Evolutionary conservation across 306 rosid species (phyloP), one percentile per base, ranked within the genome.

Genomic region (Sicyos baderoa): DNA sequence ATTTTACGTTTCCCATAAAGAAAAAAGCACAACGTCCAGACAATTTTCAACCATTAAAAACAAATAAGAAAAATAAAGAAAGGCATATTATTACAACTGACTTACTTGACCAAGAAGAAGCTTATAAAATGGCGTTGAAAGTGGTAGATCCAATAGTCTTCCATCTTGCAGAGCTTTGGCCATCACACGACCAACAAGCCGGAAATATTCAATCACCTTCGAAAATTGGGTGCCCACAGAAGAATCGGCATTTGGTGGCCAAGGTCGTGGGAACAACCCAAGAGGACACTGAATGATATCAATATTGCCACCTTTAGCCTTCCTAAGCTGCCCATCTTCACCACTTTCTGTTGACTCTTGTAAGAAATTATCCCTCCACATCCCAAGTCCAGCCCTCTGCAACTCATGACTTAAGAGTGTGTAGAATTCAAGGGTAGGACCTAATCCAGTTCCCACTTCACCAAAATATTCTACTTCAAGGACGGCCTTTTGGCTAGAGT

Each of bases 141-240:
- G 84, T 4, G 97, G 97, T 68, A 94, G 79, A 82, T 94, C 99
- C 84, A 94, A 75, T 9, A 94, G 81, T 60, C 99, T 87, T 56
- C 99, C 99, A 85, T 94, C 99, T 81, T 94, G 99, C 70, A 94
- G 96, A 75, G 97, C 99, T 82, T 94, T 94, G 52, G 97, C 99
- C 82, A 85, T 83, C 55, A 88, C 96, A 32, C 96, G 96, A n/a
- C 99, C 99, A 17, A 94, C 76, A 70, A 94, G 74, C 75, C 96
- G 88, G 80, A 88, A 94, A 84, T 94, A 88, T 73, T 94, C 99
- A 0, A 83, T 81, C 32, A 77, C 95, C 84, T 86, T 94, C 21
- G 72, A 83, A 76, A 88, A 79, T 52, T 75, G 95, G 71, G 86
- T 88, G 37, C 95, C 90, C 61, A 88, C 97, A 13, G 99, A 76